These are phyloP conservation scores for Verticillium albo-atrum DNA, from an alignment of 2,329 filamentous ascomycete species.

Conservation along the genomic window DNA sequence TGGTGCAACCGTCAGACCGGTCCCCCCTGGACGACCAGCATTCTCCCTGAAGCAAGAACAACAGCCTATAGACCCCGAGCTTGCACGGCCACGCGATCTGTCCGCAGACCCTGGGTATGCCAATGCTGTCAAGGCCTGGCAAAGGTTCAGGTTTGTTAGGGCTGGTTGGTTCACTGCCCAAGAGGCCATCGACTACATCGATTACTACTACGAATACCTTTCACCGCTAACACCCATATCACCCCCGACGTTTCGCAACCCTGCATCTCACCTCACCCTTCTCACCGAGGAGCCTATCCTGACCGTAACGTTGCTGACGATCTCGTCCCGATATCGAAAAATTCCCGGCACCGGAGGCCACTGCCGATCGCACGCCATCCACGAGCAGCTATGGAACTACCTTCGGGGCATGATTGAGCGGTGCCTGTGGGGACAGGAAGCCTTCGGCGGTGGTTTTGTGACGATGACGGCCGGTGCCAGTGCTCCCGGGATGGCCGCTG, in stretches of 20 bases:
- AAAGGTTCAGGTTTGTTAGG: conserved; percentile 87
- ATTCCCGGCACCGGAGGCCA: conserved; percentile 75
- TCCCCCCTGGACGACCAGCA: background rate
- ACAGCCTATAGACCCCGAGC: conserved; percentile 40
- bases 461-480: conserved; percentile 25
- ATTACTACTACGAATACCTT: conserved; percentile 91
- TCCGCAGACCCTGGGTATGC: conserved; percentile 52
- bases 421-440: conserved; percentile 92
- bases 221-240: conserved; percentile 92
- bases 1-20: conserved; percentile 9
- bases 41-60: conserved; percentile 22
- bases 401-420: conserved; percentile 92
- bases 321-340: conserved; percentile 80
- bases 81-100: conserved; percentile 35
- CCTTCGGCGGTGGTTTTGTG: conserved; percentile 78
- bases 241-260: conserved; percentile 81
- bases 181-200: conserved; percentile 89
- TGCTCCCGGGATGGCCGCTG: conserved; percentile 28
- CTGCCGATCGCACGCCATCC: conserved; percentile 84
- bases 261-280: conserved; percentile 73
- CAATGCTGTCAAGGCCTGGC: conserved; percentile 82
- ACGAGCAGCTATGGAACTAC: conserved; percentile 93
- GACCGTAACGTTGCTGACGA: conserved; percentile 84
- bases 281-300: conserved; percentile 90
- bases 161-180: conserved; percentile 94